These are phyloP conservation scores for Termitomyces sp. DNA, from an alignment of 768 basidiomycete genomes.

Conservation along the genomic window DNA sequence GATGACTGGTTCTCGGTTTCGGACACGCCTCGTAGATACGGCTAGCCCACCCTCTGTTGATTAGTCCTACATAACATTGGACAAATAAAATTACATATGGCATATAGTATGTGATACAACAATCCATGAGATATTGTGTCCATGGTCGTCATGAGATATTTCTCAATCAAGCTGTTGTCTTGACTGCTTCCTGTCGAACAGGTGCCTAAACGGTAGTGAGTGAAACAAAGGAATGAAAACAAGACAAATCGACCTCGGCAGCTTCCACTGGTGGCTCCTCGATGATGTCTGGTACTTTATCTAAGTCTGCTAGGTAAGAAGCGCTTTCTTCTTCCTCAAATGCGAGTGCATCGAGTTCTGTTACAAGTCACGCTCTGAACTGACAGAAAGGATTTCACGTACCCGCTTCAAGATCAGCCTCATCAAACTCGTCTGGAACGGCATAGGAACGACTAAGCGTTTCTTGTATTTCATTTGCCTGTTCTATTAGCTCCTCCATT, in stretches of 20 bases:
- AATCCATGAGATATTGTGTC: slow-evolving; percentile 1
- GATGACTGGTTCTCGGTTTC: slow-evolving; percentile 81
- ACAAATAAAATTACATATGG: slow-evolving; percentile 12
- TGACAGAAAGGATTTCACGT: slow-evolving; percentile 15
- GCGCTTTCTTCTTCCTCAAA: slow-evolving; percentile 87
- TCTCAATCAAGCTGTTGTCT: slow-evolving; percentile 34
- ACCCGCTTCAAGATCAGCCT: slow-evolving; percentile 97
- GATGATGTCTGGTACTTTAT: slow-evolving; percentile 87
- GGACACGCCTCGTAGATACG: slow-evolving; percentile 52
- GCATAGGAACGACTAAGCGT: slow-evolving; percentile 89
- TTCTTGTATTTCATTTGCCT: slow-evolving; percentile 98
- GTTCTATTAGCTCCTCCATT: slow-evolving; percentile 96
- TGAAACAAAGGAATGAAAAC: neutral
- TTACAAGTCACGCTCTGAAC: neutral
- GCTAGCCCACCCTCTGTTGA: slow-evolving; percentile 30
- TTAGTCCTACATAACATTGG: slow-evolving; percentile 1
- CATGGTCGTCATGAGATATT: slow-evolving; percentile 5
- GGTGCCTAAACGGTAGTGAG: slow-evolving; percentile 27
- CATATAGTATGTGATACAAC: slow-evolving; percentile 16
- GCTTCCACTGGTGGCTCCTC: slow-evolving; percentile 80
- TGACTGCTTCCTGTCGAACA: slow-evolving; percentile 47
- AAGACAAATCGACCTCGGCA: slow-evolving; percentile 46
- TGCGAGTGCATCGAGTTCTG: slow-evolving; percentile 93
- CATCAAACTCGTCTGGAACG: slow-evolving; percentile 96
- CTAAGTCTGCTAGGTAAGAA: slow-evolving; percentile 82